These are phyloP conservation scores for Saccharomycopsis sp. DNA, from an alignment of 805 yeast genomes.

Conservation along the genomic window DNA sequence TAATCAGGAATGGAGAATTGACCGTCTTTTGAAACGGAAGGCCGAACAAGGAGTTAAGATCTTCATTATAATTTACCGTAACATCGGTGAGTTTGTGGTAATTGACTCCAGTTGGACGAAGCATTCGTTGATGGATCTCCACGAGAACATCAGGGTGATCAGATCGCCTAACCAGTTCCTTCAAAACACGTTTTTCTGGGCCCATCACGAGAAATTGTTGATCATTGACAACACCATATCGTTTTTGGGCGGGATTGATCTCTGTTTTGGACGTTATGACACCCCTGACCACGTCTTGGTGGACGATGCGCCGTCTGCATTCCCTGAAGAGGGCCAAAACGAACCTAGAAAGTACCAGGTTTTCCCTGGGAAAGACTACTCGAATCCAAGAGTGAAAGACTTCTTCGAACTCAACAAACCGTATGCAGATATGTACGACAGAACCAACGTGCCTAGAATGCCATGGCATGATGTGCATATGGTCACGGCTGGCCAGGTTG, in stretches of 20 bases:
- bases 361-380: conserved; percentile 96
- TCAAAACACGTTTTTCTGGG: conserved; percentile 95
- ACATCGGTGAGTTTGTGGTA: conserved; percentile 87
- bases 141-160: conserved; percentile 80
- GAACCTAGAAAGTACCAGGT: conserved; percentile 44
- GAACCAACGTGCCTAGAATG: conserved; percentile 81
- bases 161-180: conserved; percentile 93
- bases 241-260: conserved; percentile 91
- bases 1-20: conserved; percentile 89
- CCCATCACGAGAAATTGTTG: conserved; percentile 93
- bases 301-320: conserved; percentile 54
- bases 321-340: conserved; percentile 25
- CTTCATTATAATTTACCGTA: conserved; percentile 85
- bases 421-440: conserved; percentile 85
- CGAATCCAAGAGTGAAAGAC: conserved; percentile 90
- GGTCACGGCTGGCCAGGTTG: conserved; percentile 91
- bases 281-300: conserved; percentile 89
- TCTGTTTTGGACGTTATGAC: conserved; percentile 93
- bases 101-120: conserved; percentile 94
- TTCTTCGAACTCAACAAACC: conserved; percentile 78
- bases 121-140: conserved; percentile 80
- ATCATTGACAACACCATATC: conserved; percentile 83
- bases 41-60: conserved; percentile 95
- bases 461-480: conserved; percentile 99
- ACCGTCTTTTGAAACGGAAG: conserved; percentile 76